Evolutionary conservation across 768 basidiomycete species (phyloP).

Genomic region (Pisolithus orientalis): DNA sequence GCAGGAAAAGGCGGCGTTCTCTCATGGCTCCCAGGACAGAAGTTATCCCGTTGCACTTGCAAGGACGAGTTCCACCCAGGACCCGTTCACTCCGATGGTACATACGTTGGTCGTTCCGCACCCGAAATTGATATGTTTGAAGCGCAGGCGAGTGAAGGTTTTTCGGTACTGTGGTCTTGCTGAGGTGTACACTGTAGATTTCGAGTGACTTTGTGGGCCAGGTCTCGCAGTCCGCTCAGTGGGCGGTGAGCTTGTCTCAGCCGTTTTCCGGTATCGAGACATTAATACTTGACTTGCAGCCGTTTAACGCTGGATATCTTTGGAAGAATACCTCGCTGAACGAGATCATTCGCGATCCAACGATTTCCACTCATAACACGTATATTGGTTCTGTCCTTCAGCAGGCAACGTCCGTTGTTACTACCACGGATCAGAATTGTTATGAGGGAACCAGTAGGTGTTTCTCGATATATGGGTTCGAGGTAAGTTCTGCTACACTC

Average conservation of each 20-base stretch:
- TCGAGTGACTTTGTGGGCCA: slow-evolving; percentile 40
- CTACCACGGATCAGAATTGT: slow-evolving; percentile 58
- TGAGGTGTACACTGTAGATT: slow-evolving; percentile 35
- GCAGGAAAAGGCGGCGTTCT: slow-evolving; percentile 37
- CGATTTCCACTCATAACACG: slow-evolving; percentile 51
- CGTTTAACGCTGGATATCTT: slow-evolving; percentile 67
- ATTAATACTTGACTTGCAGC: slow-evolving; percentile 33
- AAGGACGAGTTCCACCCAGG: slow-evolving; percentile 78
- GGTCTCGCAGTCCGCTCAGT: slow-evolving; percentile 84
- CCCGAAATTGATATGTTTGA: slow-evolving; percentile 93
- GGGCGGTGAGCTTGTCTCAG: slow-evolving; percentile 52
- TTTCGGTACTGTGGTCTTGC: slow-evolving; percentile 9
- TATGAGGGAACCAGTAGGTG: slow-evolving; percentile 60
- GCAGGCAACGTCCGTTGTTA: slow-evolving; percentile 73
- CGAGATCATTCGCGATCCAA: slow-evolving; percentile 48
- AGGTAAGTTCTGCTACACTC: slow-evolving; percentile 34
- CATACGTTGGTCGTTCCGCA: slow-evolving; percentile 74
- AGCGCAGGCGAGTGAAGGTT: slow-evolving; percentile 43
- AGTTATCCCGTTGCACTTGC: slow-evolving; percentile 84
- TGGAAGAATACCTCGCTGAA: slow-evolving; percentile 62
- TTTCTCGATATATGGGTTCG: slow-evolving; percentile 76
- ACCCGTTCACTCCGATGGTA: slow-evolving; percentile 65
- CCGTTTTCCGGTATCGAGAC: neutral
- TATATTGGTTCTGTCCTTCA: slow-evolving; percentile 68
- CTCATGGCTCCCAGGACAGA: slow-evolving; percentile 76